Evolutionary conservation across 768 basidiomycete genomes (phyloP).

Genomic region (Multifurca ochricompacta): DNA sequence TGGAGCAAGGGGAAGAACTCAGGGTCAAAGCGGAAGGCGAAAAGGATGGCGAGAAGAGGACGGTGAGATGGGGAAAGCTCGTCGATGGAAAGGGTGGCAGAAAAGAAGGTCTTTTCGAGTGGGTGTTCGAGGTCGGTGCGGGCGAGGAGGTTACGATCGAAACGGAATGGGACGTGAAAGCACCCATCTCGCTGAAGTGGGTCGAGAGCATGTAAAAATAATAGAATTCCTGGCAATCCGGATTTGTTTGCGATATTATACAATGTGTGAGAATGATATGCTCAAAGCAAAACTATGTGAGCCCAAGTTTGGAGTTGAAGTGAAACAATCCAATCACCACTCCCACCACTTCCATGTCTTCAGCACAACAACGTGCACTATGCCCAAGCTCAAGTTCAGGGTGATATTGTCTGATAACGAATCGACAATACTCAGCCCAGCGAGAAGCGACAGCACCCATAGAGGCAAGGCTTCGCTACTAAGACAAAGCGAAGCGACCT

Average conservation of each 20-base stretch:
- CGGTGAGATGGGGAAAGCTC: slow-evolving; percentile 31
- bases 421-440: slow-evolving; percentile 37
- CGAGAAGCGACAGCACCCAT: slow-evolving; percentile 25
- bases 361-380: slow-evolving; percentile 31
- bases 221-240: too few species aligned
- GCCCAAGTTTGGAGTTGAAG: not conserved
- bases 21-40: slow-evolving; percentile 19
- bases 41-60: slow-evolving; percentile 22
- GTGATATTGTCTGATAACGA: slow-evolving; percentile 36
- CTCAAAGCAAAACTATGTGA: not conserved
- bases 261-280: not conserved
- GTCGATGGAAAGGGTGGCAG: slow-evolving; percentile 41
- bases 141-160: slow-evolving; percentile 38
- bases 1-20: slow-evolving; percentile 35
- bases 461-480: slow-evolving; percentile 21
- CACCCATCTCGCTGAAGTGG: slow-evolving; percentile 29
- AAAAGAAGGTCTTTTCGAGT: slow-evolving; percentile 52
- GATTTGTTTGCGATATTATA: not conserved
- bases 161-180: slow-evolving; percentile 47
- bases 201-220: slow-evolving; percentile 13
- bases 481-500: slow-evolving; percentile 25
- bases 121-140: slow-evolving; percentile 39
- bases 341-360: not conserved
- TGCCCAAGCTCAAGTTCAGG: slow-evolving; percentile 32
- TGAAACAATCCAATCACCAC: not conserved